phyloP scores from a whole-genome alignment of 2,329 filamentous ascomycete genomes.

The Diaporthe citrichinensis region DNA sequence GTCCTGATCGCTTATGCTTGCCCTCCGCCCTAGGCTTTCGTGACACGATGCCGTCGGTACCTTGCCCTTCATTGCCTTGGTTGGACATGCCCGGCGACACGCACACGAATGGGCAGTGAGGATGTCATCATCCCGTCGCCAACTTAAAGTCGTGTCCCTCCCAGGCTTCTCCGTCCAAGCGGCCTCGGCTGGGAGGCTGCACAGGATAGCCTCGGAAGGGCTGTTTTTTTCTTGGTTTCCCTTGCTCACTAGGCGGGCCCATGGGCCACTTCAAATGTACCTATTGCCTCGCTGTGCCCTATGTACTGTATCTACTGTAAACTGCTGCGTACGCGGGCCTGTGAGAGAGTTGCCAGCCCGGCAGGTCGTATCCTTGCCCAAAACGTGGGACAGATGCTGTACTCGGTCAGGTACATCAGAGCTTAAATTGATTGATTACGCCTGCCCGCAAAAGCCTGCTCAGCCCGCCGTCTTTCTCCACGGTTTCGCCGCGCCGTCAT shows the following conservation, averaged over 20 bases:
- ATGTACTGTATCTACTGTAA: neutral
- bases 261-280: neutral
- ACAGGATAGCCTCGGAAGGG: conserved; percentile 13
- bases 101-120: conserved; percentile 1
- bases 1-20: neutral
- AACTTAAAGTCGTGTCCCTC: conserved; percentile 23
- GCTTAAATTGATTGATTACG: conserved; percentile 18
- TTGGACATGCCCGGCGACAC: conserved; percentile 36
- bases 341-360: neutral
- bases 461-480: conserved; percentile 15
- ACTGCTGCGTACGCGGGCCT: conserved; percentile 1
- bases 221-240: conserved; percentile 1
- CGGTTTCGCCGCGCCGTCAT: conserved; percentile 20
- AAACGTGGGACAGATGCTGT: conserved; percentile 29
- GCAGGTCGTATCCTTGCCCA: neutral
- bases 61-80: conserved; percentile 1
- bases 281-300: neutral
- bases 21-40: neutral
- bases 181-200: conserved; percentile 23
- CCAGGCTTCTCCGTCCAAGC: conserved; percentile 11
- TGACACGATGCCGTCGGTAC: neutral
- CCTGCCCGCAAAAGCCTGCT: neutral
- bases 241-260: neutral
- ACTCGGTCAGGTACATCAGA: conserved; percentile 8
- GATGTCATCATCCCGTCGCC: conserved; percentile 29